Percentiles rank a stretch among this genome's conserved stretches.
Evolutionary conservation across 2,329 filamentous ascomycete species (phyloP).

Genomic region (Alternaria panax): DNA sequence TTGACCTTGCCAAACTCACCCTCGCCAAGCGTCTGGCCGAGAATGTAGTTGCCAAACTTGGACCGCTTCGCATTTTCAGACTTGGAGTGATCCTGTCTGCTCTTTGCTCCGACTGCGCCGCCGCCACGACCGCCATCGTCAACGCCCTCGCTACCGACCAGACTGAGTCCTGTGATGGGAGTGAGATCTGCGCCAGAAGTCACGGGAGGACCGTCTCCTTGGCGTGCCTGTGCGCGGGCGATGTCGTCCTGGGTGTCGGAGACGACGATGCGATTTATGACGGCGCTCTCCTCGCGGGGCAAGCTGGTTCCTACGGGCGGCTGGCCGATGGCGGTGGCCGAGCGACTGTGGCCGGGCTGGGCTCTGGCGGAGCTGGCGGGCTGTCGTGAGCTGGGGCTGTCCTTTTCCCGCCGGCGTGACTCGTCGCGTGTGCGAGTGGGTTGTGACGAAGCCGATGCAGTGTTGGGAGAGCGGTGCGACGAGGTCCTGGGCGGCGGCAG

Average conservation of each 20-base stretch:
- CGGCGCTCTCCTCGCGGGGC: slow-evolving; percentile 78
- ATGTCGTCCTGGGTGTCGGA: slow-evolving; percentile 78
- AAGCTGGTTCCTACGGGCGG: slow-evolving; percentile 62
- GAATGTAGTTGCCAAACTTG: slow-evolving; percentile 93
- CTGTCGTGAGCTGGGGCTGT: slow-evolving; percentile 53
- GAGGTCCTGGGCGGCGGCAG: slow-evolving; percentile 81
- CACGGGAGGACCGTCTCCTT: slow-evolving; percentile 65
- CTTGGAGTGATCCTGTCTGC: slow-evolving; percentile 66
- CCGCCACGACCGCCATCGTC: slow-evolving; percentile 56
- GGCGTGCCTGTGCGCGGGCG: slow-evolving; percentile 73
- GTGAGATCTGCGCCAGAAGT: slow-evolving; percentile 54
- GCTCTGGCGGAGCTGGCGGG: slow-evolving; percentile 38
- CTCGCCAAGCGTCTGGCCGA: slow-evolving; percentile 95
- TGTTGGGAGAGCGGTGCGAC: slow-evolving; percentile 64
- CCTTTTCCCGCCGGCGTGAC: slow-evolving; percentile 59
- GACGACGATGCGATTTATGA: slow-evolving; percentile 78
- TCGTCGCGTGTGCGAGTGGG: slow-evolving; percentile 27
- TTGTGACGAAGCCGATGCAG: slow-evolving; percentile 36
- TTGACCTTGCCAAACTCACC: slow-evolving; percentile 99
- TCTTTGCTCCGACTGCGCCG: slow-evolving; percentile 54
- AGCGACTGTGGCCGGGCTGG: slow-evolving; percentile 54
- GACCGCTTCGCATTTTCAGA: slow-evolving; percentile 71
- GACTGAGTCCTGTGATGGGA: slow-evolving; percentile 57
- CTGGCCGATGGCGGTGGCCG: slow-evolving; percentile 59
- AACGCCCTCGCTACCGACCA: slow-evolving; percentile 60